phyloP scores from a whole-genome alignment of 805 yeast species.

The Yarrowia alimentaria region DNA sequence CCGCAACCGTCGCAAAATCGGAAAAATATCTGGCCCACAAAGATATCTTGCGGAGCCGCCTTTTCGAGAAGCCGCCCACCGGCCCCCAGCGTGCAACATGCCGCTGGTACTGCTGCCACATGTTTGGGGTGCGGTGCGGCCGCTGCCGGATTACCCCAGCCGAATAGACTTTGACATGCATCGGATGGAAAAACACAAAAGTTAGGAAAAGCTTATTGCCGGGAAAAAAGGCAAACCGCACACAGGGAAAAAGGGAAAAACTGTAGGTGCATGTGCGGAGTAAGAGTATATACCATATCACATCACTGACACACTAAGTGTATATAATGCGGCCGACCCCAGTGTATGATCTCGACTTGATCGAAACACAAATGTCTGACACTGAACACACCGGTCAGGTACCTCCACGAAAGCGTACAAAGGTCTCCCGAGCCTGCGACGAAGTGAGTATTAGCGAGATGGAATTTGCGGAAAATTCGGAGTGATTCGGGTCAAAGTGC shows the following conservation, averaged over 20 bases:
- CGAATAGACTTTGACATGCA: slow-evolving; percentile 17
- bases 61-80: no score
- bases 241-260: slow-evolving; percentile 2
- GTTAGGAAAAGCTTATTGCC: neutral
- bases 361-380: slow-evolving; percentile 24
- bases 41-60: no score
- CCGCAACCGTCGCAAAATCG: no score
- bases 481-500: no score
- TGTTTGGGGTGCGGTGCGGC: no score
- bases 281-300: slow-evolving; percentile 8
- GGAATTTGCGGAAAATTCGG: neutral
- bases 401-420: slow-evolving; percentile 49
- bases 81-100: no score
- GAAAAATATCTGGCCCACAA: no score
- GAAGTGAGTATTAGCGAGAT: slow-evolving; percentile 37
- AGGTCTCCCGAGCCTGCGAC: slow-evolving; percentile 59
- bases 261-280: slow-evolving; percentile 24
- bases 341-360: neutral
- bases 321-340: slow-evolving; percentile 22
- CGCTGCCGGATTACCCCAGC: no score
- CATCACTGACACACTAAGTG: slow-evolving; percentile 11
- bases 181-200: slow-evolving; percentile 7
- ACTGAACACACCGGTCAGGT: slow-evolving; percentile 27
- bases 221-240: slow-evolving; percentile 5
- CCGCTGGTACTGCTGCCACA: slow-evolving; percentile 19